A percentile compares a stretch with the other conserved stretches of the same genome.
phyloP scores from a whole-genome alignment of 1,284 basidiomycete genomes.

The Gastroboletus turbinatus region DNA sequence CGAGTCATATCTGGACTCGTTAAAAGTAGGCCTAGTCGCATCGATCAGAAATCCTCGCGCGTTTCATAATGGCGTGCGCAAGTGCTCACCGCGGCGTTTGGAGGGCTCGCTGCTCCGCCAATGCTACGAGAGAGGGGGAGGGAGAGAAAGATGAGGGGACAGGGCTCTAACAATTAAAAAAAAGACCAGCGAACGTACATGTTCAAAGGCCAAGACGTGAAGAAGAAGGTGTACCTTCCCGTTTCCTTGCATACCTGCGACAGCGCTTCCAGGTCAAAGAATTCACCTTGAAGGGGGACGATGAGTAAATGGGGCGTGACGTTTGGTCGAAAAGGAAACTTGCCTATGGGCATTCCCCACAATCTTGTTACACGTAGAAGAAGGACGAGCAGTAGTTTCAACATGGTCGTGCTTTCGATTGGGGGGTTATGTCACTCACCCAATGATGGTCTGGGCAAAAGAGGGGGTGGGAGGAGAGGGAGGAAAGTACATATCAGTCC shows the following conservation, averaged over 20 bases:
- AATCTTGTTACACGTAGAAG: constrained; percentile 38
- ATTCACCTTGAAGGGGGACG: constrained; percentile 47
- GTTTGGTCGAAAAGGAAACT: constrained; percentile 14
- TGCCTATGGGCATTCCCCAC: constrained; percentile 73
- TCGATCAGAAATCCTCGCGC: neutral
- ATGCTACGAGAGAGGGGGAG: constrained; percentile 39
- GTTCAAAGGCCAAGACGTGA: constrained; percentile 71
- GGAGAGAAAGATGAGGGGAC: neutral
- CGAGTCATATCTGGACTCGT: neutral
- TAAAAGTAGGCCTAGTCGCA: constrained; percentile 31
- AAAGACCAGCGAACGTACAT: constrained; percentile 45
- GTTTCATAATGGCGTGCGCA: neutral
- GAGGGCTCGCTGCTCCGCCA: constrained; percentile 65
- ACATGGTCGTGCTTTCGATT: neutral
- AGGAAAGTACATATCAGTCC: neutral
- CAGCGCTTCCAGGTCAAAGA: constrained; percentile 67
- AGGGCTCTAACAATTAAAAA: neutral
- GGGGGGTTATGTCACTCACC: constrained; percentile 39
- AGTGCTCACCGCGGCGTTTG: constrained; percentile 65
- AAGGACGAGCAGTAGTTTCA: neutral
- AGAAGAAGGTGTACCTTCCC: constrained; percentile 68
- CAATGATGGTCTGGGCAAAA: constrained; percentile 53
- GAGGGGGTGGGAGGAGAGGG: neutral
- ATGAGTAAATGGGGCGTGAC: neutral
- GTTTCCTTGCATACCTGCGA: constrained; percentile 55